A percentile compares a stretch with the other conserved stretches of the same genome.
phyloP scores from a whole-genome alignment of 371 early-diverging fungal species.

The Synchytrium microbalum region DNA sequence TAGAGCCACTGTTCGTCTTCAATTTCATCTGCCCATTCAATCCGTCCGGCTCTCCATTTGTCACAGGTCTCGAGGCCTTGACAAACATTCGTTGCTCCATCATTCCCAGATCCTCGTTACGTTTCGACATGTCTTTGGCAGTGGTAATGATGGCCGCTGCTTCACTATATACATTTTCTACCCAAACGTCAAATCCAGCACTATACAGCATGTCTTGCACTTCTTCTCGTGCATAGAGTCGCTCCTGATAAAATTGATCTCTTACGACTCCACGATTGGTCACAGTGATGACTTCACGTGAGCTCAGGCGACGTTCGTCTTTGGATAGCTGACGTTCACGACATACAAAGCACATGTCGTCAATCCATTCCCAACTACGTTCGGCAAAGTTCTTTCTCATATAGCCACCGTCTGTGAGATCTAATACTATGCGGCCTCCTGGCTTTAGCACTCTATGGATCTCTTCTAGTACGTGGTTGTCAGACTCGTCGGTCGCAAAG shows the following conservation, averaged over 20 bases:
- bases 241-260: slow-evolving; percentile 57
- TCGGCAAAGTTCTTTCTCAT: slow-evolving; percentile 43
- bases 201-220: slow-evolving; percentile 26
- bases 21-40: too few species aligned
- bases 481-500: slow-evolving; percentile 25
- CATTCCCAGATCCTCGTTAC: slow-evolving; percentile 58
- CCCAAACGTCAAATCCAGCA: slow-evolving; percentile 25
- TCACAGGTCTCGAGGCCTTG: slow-evolving; percentile 8
- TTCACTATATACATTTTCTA: neutral
- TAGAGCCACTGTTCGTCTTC: too few species aligned
- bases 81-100: slow-evolving; percentile 51
- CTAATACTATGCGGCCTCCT: slow-evolving; percentile 43
- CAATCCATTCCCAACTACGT: slow-evolving; percentile 58
- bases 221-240: slow-evolving; percentile 44
- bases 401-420: slow-evolving; percentile 51
- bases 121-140: slow-evolving; percentile 43
- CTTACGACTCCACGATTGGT: slow-evolving; percentile 45
- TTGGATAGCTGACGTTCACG: slow-evolving; percentile 49
- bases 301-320: slow-evolving; percentile 41
- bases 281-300: slow-evolving; percentile 47
- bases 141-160: slow-evolving; percentile 17
- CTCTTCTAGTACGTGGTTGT: slow-evolving; percentile 38
- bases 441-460: slow-evolving; percentile 37
- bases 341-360: slow-evolving; percentile 52
- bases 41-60: neutral